Conservation (phyloP, 2,329 filamentous ascomycete species). For the Cyanodermella asteris region DNA sequence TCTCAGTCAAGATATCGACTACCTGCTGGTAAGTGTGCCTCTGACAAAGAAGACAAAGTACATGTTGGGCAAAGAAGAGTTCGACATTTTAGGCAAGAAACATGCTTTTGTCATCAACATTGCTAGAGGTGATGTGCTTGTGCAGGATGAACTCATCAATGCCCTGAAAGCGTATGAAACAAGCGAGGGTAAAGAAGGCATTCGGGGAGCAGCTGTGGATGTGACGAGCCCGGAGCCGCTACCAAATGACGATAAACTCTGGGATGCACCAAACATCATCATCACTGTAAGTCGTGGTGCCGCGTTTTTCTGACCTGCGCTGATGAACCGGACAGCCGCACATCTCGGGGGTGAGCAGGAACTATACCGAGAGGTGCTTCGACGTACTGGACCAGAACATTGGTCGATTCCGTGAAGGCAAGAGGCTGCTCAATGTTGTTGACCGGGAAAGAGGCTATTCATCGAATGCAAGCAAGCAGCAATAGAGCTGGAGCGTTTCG, state of each 20-base stretch:
- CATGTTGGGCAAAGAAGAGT: slow-evolving; percentile 32
- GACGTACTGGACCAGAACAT: slow-evolving; percentile 38
- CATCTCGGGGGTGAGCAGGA: slow-evolving; percentile 31
- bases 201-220: slow-evolving; percentile 51
- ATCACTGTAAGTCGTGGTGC: no score
- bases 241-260: slow-evolving; percentile 44
- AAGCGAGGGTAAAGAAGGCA: slow-evolving; percentile 18
- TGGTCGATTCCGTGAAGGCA: slow-evolving; percentile 27
- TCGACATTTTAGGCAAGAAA: slow-evolving; percentile 28
- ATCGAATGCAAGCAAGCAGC: no score
- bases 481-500: no score
- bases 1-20: slow-evolving; percentile 31
- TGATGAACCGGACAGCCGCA: no score
- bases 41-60: slow-evolving; percentile 33
- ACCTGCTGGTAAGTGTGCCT: slow-evolving; percentile 34
- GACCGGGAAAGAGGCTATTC: slow-evolving; percentile 39
- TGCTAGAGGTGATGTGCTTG: slow-evolving; percentile 40
- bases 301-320: no score
- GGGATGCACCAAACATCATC: slow-evolving; percentile 46
- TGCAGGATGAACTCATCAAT: slow-evolving; percentile 38
- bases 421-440: slow-evolving; percentile 38
- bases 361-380: slow-evolving; percentile 35
- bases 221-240: slow-evolving; percentile 64
- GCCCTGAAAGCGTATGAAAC: slow-evolving; percentile 26
- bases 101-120: slow-evolving; percentile 50